Conservation (phyloP, 768 basidiomycete genomes). For the Hypholoma sublateritium region DNA sequence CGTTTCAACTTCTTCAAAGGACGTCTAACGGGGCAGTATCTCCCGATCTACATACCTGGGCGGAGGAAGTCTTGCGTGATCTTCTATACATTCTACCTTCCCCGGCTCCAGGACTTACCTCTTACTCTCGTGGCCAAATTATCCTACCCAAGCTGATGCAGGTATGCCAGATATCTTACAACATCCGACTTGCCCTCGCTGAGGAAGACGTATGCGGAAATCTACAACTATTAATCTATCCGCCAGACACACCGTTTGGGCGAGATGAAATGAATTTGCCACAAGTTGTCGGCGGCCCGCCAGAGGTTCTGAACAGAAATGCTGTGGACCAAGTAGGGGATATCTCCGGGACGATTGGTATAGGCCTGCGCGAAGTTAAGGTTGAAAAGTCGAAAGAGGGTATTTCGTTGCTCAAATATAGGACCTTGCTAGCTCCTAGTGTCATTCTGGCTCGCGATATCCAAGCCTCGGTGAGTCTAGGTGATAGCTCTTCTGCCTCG, state of each 20-base stretch:
- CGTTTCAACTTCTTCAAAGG: neutral
- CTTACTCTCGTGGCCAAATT: neutral
- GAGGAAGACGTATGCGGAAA: neutral
- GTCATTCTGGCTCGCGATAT: neutral
- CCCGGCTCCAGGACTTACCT: neutral
- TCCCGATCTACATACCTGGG: neutral
- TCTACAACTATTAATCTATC: neutral
- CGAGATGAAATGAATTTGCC: neutral
- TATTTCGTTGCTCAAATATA: neutral
- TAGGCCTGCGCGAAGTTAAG: neutral
- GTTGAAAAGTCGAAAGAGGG: neutral
- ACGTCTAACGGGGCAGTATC: neutral
- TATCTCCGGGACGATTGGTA: neutral
- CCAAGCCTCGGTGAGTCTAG: neutral
- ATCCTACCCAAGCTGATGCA: neutral
- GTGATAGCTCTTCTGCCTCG: no score
- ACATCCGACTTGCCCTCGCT: neutral
- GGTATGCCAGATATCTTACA: neutral
- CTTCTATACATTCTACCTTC: neutral
- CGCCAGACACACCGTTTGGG: neutral
- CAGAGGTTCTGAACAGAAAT: neutral
- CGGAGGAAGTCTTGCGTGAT: neutral
- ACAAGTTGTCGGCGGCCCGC: no score
- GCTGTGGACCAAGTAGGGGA: neutral
- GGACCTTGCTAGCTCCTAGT: neutral